These are phyloP conservation scores for Dendrostoma leiphaemia DNA, from an alignment of 2,329 filamentous ascomycete genomes.

Conservation along the genomic window DNA sequence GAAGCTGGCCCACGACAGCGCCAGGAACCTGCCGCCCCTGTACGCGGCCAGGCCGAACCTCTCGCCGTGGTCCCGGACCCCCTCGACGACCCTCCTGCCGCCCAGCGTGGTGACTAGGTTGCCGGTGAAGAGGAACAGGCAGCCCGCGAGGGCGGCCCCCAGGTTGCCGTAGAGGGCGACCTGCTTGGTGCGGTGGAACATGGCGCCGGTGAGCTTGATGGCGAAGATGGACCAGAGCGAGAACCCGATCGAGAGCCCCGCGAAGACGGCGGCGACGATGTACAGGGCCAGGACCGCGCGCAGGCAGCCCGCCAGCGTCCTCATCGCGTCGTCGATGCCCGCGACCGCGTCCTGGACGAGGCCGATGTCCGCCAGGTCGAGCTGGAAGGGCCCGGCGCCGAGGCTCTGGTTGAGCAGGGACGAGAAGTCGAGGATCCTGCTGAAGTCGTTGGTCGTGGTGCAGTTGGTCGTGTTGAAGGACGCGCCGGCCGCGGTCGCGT, in stretches of 20 bases:
- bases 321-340: conserved; percentile 19
- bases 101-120: conserved; percentile 43
- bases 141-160: conserved; percentile 33
- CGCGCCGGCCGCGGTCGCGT: conserved; percentile 21
- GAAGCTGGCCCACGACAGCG: conserved; percentile 46
- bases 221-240: conserved; percentile 17
- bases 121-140: conserved; percentile 37
- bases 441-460: conserved; percentile 21
- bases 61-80: conserved; percentile 41
- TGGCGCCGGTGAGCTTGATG: conserved; percentile 7
- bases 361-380: conserved; percentile 19
- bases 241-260: conserved; percentile 17
- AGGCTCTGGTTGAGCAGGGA: conserved; percentile 21
- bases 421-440: conserved; percentile 21
- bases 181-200: conserved; percentile 1
- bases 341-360: conserved; percentile 18
- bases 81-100: conserved; percentile 37
- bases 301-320: conserved; percentile 12
- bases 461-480: conserved; percentile 27
- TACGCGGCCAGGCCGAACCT: conserved; percentile 43
- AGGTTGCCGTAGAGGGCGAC: conserved; percentile 32
- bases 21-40: conserved; percentile 43
- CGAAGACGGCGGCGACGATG: conserved; percentile 20
- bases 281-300: conserved; percentile 22
- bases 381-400: conserved; percentile 20